phyloP scores from a whole-genome alignment of 2,329 filamentous ascomycete species.

The Aspergillus latus region DNA sequence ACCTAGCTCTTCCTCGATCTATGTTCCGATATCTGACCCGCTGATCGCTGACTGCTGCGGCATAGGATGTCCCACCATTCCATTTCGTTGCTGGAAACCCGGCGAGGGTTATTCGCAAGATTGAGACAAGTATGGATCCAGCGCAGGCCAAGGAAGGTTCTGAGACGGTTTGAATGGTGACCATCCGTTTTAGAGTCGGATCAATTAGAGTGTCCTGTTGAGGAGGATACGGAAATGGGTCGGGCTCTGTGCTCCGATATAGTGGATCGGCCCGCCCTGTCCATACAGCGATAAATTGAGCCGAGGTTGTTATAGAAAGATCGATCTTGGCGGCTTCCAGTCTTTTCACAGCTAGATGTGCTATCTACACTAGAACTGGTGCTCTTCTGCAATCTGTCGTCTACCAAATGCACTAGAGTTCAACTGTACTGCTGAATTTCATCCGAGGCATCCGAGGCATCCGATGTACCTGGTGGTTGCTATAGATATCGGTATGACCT shows the following conservation, averaged over 20 bases:
- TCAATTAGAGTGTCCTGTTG: too few species aligned
- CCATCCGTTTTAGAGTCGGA: not conserved
- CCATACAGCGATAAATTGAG: not conserved
- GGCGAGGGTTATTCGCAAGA: constrained; percentile 23
- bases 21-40: not conserved
- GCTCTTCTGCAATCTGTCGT: too few species aligned
- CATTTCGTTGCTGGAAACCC: constrained; percentile 31
- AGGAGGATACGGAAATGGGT: not conserved
- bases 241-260: not conserved
- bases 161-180: not conserved
- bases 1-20: not conserved
- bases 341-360: too few species aligned
- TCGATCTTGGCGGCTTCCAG: too few species aligned
- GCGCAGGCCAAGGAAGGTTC: not conserved
- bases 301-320: not conserved
- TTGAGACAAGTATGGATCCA: constrained; percentile 29
- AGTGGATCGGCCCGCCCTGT: not conserved
- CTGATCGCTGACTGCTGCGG: not conserved
- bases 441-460: too few species aligned
- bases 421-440: too few species aligned
- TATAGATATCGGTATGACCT: too few species aligned
- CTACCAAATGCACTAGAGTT: too few species aligned
- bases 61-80: constrained; percentile 28
- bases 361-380: too few species aligned
- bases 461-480: too few species aligned